Evolutionary conservation across 1,139 yeast species (phyloP), one percentile per base, ranked within the genome.

Genomic region (Hemisphaericaspora xylofermentans): DNA sequence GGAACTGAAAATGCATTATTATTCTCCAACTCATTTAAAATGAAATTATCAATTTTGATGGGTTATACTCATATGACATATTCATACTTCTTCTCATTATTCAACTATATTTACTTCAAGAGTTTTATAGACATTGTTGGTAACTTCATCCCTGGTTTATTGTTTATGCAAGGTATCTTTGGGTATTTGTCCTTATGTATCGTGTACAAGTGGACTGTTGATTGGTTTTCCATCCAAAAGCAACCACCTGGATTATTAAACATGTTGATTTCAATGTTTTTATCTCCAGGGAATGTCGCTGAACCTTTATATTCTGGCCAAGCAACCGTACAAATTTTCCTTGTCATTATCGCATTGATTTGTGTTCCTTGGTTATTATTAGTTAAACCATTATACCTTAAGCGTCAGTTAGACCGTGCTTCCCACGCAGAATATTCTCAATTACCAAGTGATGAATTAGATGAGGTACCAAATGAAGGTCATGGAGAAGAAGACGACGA

Each of bases 161-260:
- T 85, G 43, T 86, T 86, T 63, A 84, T 86, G 93, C 91, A 84
- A 60, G 83, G 88, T 40, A 85, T 86, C 41, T 85, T 86, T 58
- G 95, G 95, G 18, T 85, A 86, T 56, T 68, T 86, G 45, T 76
- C 89, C 0, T 63, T 84, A 44, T 76, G 85, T 50, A 85, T 86
- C 47, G 76, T 86, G 37, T 84, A 81, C 70, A 86, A 86, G 61
- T 86, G 95, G 95, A 68, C 81, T 17, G 77, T 81, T 44, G 82
- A 85, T 60, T 86, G 95, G 95, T 70, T 75, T 45, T 80, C 74
- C n/a, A 73, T 80, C 42, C 76, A 67, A 2, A 68, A 76, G 55
- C 88, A 84, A 43, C 91, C 94, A 6, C 95, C 95, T 33, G 87
- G 89, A 32, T 71, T 86, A 54, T 72, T 86, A 61, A 85, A 85